Evolutionary conservation across 371 early-diverging fungal species (phyloP).

Genomic region (Mucor sp.): DNA sequence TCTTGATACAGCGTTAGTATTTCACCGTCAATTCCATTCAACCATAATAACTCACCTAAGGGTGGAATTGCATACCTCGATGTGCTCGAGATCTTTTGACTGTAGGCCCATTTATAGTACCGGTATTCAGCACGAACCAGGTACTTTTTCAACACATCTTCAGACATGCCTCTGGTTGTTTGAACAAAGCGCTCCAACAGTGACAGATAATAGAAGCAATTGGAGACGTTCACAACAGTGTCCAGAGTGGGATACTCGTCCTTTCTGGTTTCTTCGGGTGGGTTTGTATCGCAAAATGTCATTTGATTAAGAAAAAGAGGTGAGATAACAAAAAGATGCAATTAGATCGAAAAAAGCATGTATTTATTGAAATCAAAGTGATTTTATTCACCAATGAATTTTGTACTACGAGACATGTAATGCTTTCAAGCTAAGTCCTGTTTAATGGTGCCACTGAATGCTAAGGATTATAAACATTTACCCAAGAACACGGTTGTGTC

Average conservation of each 20-base stretch:
- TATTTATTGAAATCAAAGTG: not conserved
- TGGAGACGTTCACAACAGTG: not conserved
- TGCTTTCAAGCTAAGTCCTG: not conserved
- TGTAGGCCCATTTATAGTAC: conserved; percentile 8
- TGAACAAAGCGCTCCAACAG: conserved; percentile 8
- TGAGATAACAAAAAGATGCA: not conserved
- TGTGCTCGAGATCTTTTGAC: not conserved
- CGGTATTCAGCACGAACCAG: conserved; percentile 10
- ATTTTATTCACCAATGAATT: not conserved
- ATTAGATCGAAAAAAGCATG: not conserved
- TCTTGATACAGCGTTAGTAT: not conserved
- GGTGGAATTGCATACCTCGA: not conserved
- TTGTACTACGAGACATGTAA: not conserved
- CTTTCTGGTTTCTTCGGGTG: not conserved
- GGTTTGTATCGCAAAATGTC: not conserved
- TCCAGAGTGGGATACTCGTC: not conserved
- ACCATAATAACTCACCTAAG: not conserved
- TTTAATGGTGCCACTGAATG: not conserved
- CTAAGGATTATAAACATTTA: not conserved
- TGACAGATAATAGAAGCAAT: conserved; percentile 11
- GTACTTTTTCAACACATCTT: not conserved
- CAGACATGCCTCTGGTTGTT: not conserved
- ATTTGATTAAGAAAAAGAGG: not conserved
- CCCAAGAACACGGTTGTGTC: not conserved
- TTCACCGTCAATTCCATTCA: not conserved